phyloP scores from a whole-genome alignment of 2,329 filamentous ascomycete species.

The Clonostachys rosea region DNA sequence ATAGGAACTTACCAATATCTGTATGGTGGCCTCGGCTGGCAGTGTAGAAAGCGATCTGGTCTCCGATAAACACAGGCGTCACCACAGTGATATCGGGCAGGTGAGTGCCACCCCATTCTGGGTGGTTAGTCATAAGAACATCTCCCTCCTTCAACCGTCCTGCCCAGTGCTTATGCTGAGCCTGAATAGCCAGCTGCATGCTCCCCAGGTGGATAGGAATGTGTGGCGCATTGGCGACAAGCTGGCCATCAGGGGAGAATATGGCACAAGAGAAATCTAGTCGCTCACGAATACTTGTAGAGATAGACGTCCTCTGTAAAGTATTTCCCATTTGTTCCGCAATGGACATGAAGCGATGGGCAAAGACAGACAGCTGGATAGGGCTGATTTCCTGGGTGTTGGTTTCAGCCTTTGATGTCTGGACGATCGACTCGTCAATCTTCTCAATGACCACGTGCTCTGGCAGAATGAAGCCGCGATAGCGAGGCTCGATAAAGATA shows the following conservation, averaged over 20 bases:
- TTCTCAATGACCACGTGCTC: constrained; percentile 23
- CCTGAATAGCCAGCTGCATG: constrained; percentile 33
- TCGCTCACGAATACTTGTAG: constrained; percentile 38
- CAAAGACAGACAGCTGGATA: constrained; percentile 49
- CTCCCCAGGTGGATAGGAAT: constrained; percentile 33
- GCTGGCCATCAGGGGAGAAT: constrained; percentile 31
- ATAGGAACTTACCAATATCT: constrained; percentile 17
- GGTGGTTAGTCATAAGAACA: constrained; percentile 32
- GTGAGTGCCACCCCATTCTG: constrained; percentile 29
- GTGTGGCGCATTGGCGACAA: constrained; percentile 33
- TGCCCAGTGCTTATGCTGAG: constrained; percentile 25
- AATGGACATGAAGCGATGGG: constrained; percentile 53
- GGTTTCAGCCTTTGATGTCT: neutral
- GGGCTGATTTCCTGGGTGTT: constrained; percentile 27
- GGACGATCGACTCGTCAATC: neutral
- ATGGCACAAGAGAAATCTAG: constrained; percentile 37
- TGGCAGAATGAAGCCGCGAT: constrained; percentile 17
- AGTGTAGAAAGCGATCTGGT: constrained; percentile 27
- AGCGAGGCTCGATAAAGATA: constrained; percentile 16
- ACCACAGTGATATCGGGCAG: constrained; percentile 34
- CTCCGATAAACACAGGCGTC: constrained; percentile 26
- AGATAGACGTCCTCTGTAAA: constrained; percentile 49
- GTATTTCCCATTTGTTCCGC: constrained; percentile 56
- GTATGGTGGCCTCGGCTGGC: constrained; percentile 33
- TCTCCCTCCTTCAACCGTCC: constrained; percentile 28